phyloP scores from a whole-genome alignment of 2,329 filamentous ascomycete species.

The Septoria petroselini region DNA sequence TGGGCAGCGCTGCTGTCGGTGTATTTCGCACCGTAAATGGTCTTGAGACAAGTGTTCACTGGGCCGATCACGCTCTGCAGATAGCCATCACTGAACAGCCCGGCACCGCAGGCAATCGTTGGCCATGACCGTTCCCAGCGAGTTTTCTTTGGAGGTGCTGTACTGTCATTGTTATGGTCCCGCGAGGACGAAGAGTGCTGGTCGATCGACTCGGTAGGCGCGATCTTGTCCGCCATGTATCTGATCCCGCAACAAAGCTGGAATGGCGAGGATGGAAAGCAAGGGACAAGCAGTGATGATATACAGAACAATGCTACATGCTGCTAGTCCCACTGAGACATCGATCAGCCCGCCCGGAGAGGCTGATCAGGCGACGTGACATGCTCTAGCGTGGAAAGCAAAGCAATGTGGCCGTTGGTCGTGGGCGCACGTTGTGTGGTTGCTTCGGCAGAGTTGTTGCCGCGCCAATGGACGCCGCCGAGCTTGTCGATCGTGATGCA shows the following conservation, averaged over 20 bases:
- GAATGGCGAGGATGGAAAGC: neutral
- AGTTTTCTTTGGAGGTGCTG: slow-evolving; percentile 23
- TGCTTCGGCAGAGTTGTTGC: neutral
- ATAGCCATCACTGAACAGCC: slow-evolving; percentile 88
- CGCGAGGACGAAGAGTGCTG: neutral
- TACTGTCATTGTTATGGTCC: neutral
- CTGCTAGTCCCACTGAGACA: too few relatives aligned
- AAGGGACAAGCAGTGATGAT: too few relatives aligned
- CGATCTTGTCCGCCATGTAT: slow-evolving; percentile 17
- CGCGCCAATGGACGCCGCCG: slow-evolving; percentile 3
- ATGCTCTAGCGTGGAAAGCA: neutral
- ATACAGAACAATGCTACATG: neutral
- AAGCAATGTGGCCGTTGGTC: neutral
- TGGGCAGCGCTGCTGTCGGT: slow-evolving; percentile 63
- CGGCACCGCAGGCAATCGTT: slow-evolving; percentile 82
- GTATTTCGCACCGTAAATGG: slow-evolving; percentile 69
- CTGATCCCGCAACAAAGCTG: too few relatives aligned
- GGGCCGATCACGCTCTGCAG: slow-evolving; percentile 89
- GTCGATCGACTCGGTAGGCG: slow-evolving; percentile 6
- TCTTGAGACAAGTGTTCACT: slow-evolving; percentile 71
- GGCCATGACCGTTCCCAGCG: slow-evolving; percentile 60
- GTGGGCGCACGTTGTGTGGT: neutral
- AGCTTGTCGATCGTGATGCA: too few relatives aligned
- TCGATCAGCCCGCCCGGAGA: too few relatives aligned
- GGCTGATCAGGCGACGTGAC: slow-evolving; percentile 2